A percentile compares a stretch with the other conserved stretches of the same genome.
Evolutionary conservation across 176 grass and related monocot genomes (phyloP).

Genomic region (Hordeum marinum): DNA sequence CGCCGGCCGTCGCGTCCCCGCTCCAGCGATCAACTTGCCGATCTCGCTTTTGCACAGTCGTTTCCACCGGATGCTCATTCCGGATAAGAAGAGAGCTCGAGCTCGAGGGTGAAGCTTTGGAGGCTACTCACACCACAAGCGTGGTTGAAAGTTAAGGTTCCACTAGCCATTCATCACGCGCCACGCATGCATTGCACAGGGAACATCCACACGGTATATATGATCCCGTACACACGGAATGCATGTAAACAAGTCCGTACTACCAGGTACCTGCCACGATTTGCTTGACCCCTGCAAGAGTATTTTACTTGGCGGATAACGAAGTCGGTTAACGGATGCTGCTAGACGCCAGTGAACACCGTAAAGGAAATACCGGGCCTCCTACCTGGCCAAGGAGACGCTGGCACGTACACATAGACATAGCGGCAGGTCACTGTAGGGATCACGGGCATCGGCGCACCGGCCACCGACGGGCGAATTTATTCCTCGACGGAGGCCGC

Average conservation of each 20-base stretch:
- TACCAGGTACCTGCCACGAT: not conserved
- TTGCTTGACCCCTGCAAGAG: not conserved
- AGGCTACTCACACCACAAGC: not conserved
- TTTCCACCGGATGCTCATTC: not conserved
- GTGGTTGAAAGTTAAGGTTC: not conserved
- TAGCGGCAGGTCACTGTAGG: not conserved
- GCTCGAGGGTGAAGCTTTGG: too few species aligned
- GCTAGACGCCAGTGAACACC: not conserved
- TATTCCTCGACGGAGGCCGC: constrained; percentile 22
- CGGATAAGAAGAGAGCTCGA: not conserved
- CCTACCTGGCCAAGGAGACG: not conserved
- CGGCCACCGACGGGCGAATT: constrained; percentile 28
- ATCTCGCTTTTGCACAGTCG: not conserved
- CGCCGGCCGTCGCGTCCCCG: too few species aligned
- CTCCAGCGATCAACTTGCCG: not conserved
- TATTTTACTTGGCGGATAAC: not conserved
- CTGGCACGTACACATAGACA: constrained; percentile 1
- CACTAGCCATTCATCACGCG: constrained; percentile 10
- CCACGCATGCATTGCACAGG: not conserved
- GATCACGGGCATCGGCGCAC: constrained; percentile 31
- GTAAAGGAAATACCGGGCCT: not conserved
- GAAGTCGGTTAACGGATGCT: not conserved
- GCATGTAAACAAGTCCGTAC: not conserved
- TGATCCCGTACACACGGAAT: not conserved
- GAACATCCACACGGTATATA: not conserved